Percentiles rank a stretch among this genome's conserved stretches.
Conservation (phyloP, 306 rosid genomes). For the Gastrolobium villosum region DNA sequence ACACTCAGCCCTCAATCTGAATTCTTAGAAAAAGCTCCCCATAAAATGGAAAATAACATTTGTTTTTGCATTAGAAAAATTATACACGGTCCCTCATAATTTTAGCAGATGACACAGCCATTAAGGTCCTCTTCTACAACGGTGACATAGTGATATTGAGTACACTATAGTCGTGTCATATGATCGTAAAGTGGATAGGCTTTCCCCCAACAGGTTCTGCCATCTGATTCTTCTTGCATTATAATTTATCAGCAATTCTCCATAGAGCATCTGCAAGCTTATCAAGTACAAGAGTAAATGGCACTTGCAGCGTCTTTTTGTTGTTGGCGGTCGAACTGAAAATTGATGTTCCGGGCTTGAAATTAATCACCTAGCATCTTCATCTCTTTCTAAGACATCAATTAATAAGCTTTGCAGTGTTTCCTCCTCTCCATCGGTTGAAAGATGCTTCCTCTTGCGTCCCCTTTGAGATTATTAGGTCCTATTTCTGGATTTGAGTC, state of each 20-base stretch:
- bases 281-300: conserved; percentile 81
- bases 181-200: too few species aligned
- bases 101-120: too few species aligned
- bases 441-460: conserved; percentile 74
- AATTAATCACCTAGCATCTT: conserved; percentile 79
- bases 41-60: too few species aligned
- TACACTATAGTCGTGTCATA: too few species aligned
- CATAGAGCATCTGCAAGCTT: conserved; percentile 94
- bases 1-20: too few species aligned
- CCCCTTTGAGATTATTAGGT: conserved; percentile 74
- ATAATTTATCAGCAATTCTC: conserved; percentile 92
- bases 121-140: too few species aligned
- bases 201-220: too few species aligned
- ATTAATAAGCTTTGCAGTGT: conserved; percentile 71
- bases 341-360: conserved; percentile 82
- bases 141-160: too few species aligned
- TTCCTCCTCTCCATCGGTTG: conserved; percentile 71
- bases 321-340: conserved; percentile 81
- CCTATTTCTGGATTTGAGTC: conserved; percentile 72
- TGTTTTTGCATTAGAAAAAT: too few species aligned
- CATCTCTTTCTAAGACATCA: conserved; percentile 82
- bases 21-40: too few species aligned
- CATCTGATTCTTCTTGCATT: conserved; percentile 50
- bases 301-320: conserved; percentile 75
- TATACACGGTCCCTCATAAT: too few species aligned